Evolutionary conservation across 2,329 filamentous ascomycete species (phyloP), one percentile per base, ranked within the genome.

Genomic region (Talaromyces sp.): DNA sequence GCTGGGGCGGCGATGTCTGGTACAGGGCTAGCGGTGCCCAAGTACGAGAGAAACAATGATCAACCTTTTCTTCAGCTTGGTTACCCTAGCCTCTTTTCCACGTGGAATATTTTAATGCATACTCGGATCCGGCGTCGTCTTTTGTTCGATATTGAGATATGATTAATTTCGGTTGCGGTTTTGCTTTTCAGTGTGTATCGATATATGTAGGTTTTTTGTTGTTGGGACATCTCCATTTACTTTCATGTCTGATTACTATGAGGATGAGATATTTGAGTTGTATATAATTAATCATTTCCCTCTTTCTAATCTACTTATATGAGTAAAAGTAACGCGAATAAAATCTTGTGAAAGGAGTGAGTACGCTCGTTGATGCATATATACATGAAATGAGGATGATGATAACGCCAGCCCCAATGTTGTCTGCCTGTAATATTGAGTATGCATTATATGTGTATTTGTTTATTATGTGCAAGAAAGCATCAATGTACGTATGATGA

Each of bases 1-100:
- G 93, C 73, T 98, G 93, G 92, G 90, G 93, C 60, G 93, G 91
- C 10, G 94, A 98, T 78, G 86, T 96, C 9, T 99, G 95, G 95
- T 97, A 92, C 88, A 88, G 86, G 70, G 93, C 93, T 0, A 91
- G 87, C 62, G 93, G 93, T 0, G 91, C 88, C 13, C 86, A 85
- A 64, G 87, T 85, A 47, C 71, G 76, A 49, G 68, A 70, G 50
- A 54, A 56, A 24, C 41, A 57, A 45, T 62, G 31, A 63, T 59
- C 19, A 14, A 9, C 11, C 31, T 13, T 52, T 31, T 7, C 7
- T 27, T 31, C 24, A 43, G n/a, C 56, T 43, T 22, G 35, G 22
- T 31, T 31, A 2, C 16, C 54, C 24, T 3, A n/a, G 35, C 43
- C 19, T 57, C n/a, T 41, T 10, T 57, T 37, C 33, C 27, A 37